Percentiles rank a stretch among this genome's conserved stretches.
Conservation (phyloP, 2,329 filamentous ascomycete species). For the Verticillium tricorpus region DNA sequence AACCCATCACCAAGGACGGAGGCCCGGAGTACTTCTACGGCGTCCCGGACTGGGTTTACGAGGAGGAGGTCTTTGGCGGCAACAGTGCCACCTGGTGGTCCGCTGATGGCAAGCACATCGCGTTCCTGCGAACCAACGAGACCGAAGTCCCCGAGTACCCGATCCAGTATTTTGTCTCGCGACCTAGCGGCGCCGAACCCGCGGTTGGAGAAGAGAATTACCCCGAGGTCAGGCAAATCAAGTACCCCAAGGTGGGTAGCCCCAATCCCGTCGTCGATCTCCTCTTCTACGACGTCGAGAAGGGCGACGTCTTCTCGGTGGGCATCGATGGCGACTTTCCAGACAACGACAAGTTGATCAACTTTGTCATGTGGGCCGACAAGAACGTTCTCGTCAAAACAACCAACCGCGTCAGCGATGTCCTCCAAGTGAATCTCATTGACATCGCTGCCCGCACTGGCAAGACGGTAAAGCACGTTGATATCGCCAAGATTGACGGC, state of each 20-base stretch:
- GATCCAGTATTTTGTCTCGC: slow-evolving; percentile 86
- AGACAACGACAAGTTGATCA: slow-evolving; percentile 83
- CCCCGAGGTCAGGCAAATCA: slow-evolving; percentile 86
- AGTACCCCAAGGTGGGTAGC: slow-evolving; percentile 93
- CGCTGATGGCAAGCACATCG: slow-evolving; percentile 72
- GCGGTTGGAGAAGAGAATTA: slow-evolving; percentile 75
- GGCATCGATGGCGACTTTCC: slow-evolving; percentile 71
- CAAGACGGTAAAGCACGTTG: slow-evolving; percentile 71
- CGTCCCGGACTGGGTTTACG: slow-evolving; percentile 92
- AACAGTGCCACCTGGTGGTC: slow-evolving; percentile 87
- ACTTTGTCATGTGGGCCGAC: slow-evolving; percentile 87
- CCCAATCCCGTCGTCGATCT: slow-evolving; percentile 89
- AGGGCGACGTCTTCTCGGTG: slow-evolving; percentile 74
- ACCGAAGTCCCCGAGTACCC: slow-evolving; percentile 87
- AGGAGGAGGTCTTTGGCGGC: slow-evolving; percentile 71
- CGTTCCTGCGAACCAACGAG: slow-evolving; percentile 84
- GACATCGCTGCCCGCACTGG: slow-evolving; percentile 71
- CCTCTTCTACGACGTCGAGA: slow-evolving; percentile 80
- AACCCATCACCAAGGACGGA: slow-evolving; percentile 80
- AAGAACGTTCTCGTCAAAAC: slow-evolving; percentile 81
- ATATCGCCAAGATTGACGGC: slow-evolving; percentile 82
- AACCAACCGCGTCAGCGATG: slow-evolving; percentile 89
- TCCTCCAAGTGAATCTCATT: slow-evolving; percentile 82
- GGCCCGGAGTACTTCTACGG: slow-evolving; percentile 90
- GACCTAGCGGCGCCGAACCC: slow-evolving; percentile 71